phyloP scores from a whole-genome alignment of 1,284 basidiomycete genomes.

The Leucoagaricus sp. region DNA sequence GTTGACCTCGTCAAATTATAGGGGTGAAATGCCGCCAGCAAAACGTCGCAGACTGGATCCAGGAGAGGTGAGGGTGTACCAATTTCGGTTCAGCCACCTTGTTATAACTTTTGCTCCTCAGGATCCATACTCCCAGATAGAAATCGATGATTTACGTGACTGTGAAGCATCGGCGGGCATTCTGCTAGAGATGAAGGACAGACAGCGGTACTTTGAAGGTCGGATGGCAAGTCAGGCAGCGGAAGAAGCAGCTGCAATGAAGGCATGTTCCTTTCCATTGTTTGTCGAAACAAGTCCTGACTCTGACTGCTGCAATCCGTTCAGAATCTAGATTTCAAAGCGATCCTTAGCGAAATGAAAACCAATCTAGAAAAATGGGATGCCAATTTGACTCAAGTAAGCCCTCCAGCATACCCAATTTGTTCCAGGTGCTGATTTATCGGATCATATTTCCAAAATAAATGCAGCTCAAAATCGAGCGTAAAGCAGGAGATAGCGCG shows the following conservation, averaged over 20 bases:
- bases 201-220: slow-evolving; percentile 76
- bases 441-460: slow-evolving; percentile 2
- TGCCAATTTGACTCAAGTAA: slow-evolving; percentile 56
- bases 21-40: slow-evolving; percentile 55
- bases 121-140: slow-evolving; percentile 71
- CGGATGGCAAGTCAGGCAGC: slow-evolving; percentile 36
- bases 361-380: slow-evolving; percentile 59
- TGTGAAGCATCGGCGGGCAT: slow-evolving; percentile 68
- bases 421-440: not conserved
- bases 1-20: slow-evolving; percentile 26
- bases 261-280: too few relatives aligned
- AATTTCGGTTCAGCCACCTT: slow-evolving; percentile 17
- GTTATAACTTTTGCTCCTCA: slow-evolving; percentile 19
- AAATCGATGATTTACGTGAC: slow-evolving; percentile 85
- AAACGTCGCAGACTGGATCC: slow-evolving; percentile 61
- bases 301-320: too few relatives aligned
- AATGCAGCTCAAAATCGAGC: slow-evolving; percentile 63
- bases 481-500: slow-evolving; percentile 64
- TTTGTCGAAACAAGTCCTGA: too few relatives aligned
- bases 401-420: not conserved
- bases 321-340: slow-evolving; percentile 44
- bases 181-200: slow-evolving; percentile 80
- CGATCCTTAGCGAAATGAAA: slow-evolving; percentile 47
- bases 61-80: slow-evolving; percentile 31
- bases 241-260: slow-evolving; percentile 30